Evolutionary conservation across 2,329 filamentous ascomycete species (phyloP), one percentile per base, ranked within the genome.

Genomic region (Cercospora nicotianae): DNA sequence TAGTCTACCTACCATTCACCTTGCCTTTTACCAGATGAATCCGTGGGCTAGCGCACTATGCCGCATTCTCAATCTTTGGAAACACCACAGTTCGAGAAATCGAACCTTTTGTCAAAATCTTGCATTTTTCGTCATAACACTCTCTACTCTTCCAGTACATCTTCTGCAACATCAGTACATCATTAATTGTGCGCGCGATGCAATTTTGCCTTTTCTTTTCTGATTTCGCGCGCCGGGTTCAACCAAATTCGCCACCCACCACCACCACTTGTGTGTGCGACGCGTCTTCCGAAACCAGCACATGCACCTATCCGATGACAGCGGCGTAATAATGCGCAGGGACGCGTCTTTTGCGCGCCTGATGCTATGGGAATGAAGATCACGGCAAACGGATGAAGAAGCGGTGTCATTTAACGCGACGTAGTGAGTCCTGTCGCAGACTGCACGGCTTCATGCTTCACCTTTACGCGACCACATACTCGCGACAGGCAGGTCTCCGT

Each of bases 1-100:
- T 75, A 72, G 73, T 69, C 72, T 76, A 75, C 75, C 69, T 70
- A 75, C 70, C 73, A 75, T 75, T 75, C 72, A 75, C 74, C 74
- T 76, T 76, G 74, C 74, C 74, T 76, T 76, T 76, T 76, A 76
- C 74, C 74, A 76, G 74, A 75, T 75, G 72, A 74, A 75, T 75
- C 74, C 73, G 73, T 75, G 74, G 72, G 69, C 66, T 70, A 75
- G 72, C 72, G 68, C 74, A 73, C 60, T 61, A 72, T 55, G 73
- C 74, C 70, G 73, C 73, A 68, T 75, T 72, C 39, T 72, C 71
- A 75, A 75, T 76, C 73, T 72, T 72, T 72, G 70, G 70, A 69
- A 72, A 16, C 9, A 16, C 33, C 16, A 39, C 23, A 66, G 66
- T 63, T 69, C 65, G 51, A 59, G 13, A 60, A 16, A 28, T 23